Percentiles rank a stretch among this genome's conserved stretches.
phyloP scores from a whole-genome alignment of 106 monocot species.

The Apostasia shenzhenica region DNA sequence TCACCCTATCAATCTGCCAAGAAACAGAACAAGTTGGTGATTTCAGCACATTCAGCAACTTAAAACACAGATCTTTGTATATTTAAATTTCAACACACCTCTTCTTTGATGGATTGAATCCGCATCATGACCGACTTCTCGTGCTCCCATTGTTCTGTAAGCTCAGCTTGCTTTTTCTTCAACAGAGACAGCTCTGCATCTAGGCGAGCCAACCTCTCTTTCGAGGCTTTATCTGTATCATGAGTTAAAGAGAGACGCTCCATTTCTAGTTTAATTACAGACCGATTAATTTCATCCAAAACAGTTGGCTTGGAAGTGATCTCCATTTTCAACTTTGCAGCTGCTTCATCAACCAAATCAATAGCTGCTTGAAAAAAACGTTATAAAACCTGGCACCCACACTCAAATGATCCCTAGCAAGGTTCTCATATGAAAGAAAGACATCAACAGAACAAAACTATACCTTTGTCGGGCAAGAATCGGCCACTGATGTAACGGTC shows the following conservation, averaged over 20 bases:
- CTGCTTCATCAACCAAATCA: slow-evolving; percentile 97
- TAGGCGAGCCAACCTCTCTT: slow-evolving; percentile 75
- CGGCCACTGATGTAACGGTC: slow-evolving; percentile 98
- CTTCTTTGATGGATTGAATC: slow-evolving; percentile 96
- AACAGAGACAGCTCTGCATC: slow-evolving; percentile 69
- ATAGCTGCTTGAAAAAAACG: slow-evolving; percentile 53
- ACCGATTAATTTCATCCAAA: slow-evolving; percentile 93
- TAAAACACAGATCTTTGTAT: background rate
- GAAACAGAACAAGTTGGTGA: background rate
- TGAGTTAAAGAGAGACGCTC: slow-evolving; percentile 88
- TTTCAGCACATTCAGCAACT: background rate
- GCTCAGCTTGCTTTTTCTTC: slow-evolving; percentile 77
- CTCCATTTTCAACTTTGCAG: slow-evolving; percentile 99
- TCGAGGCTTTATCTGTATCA: slow-evolving; percentile 97
- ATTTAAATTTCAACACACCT: slow-evolving; percentile 35
- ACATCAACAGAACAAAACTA: background rate
- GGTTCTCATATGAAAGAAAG: background rate
- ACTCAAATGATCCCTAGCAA: background rate
- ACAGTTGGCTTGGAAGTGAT: slow-evolving; percentile 97
- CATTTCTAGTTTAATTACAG: slow-evolving; percentile 96
- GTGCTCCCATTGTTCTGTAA: slow-evolving; percentile 93
- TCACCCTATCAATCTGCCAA: slow-evolving; percentile 93
- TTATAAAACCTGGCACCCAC: background rate
- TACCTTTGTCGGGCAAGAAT: slow-evolving; percentile 99
- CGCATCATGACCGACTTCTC: slow-evolving; percentile 90